A percentile compares a stretch with the other conserved stretches of the same genome.
These are phyloP conservation scores for Tulasnella sp. DNA, from an alignment of 768 basidiomycete genomes.

Conservation along the genomic window DNA sequence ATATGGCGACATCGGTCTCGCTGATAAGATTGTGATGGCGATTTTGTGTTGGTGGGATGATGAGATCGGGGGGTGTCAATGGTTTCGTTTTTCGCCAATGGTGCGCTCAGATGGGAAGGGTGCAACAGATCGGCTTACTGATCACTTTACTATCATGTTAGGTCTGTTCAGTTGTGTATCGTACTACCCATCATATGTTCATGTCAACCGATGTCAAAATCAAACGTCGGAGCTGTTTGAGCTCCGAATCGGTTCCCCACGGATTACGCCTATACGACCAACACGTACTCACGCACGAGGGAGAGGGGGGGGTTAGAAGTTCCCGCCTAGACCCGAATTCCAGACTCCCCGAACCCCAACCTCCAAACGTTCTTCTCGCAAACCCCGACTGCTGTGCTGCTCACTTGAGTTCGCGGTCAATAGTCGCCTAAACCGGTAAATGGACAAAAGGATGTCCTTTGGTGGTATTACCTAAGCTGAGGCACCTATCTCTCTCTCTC, in stretches of 20 bases:
- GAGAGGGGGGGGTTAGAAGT: not conserved
- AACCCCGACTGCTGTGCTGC: conserved; percentile 4
- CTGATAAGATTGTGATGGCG: not conserved
- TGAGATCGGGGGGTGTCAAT: not conserved
- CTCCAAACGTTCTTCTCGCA: not conserved
- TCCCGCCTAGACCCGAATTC: not conserved
- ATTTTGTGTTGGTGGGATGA: not conserved
- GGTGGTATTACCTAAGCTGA: too few relatives aligned
- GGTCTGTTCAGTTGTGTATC: not conserved
- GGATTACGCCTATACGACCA: not conserved
- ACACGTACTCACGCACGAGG: not conserved
- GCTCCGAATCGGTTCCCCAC: not conserved
- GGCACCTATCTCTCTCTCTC: not conserved
- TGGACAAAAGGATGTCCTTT: not conserved
- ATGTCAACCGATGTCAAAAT: not conserved
- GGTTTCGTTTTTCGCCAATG: not conserved
- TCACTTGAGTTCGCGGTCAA: conserved; percentile 9
- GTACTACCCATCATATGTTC: not conserved
- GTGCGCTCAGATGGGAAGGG: not conserved
- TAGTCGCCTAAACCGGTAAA: conserved; percentile 6
- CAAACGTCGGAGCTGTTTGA: not conserved
- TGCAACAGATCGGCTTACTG: not conserved
- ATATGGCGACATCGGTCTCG: not conserved
- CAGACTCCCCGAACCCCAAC: not conserved
- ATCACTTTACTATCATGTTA: not conserved